Evolutionary conservation across 208 protist species (phyloP), one percentile per base, ranked within the genome.

Genomic region (Crithidia fasciculata): DNA sequence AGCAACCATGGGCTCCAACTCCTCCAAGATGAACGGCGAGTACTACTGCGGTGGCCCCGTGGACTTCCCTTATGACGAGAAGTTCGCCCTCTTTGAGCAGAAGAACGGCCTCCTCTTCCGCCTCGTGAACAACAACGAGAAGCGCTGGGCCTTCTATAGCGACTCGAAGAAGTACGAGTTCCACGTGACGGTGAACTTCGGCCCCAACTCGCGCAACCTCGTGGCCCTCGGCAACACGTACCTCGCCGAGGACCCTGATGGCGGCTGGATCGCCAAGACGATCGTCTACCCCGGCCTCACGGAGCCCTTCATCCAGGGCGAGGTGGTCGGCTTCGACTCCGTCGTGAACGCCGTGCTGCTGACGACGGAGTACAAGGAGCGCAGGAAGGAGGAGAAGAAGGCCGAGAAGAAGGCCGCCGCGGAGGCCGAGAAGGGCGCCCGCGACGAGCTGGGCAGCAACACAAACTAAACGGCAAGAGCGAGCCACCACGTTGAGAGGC

Each of bases 111-210:
- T 95, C 2, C 84, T 93, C 70, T 95, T 93, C 76, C 87, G 87
- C 50, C 76, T 95, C 16, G 81, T 89, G 36, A 85, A 91, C 82
- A 74, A 52, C n/a, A 39, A 61, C 18, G 64, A 68, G 6, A 71
- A 79, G 50, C 58, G 66, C 52, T 95, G 90, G 86, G 87, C 83
- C 19, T 93, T 84, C 83, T 95, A 95, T 80, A 95, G 89, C 74
- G 90, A 95, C 76, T 85, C 84, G 41, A 85, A 76, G 73, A 74
- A 80, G 52, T 90, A 85, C 69, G 85, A 95, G 53, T 89, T 95
- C 61, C 80, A 91, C 74, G 71, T 95, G 45, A 88, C 72, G 18
- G 82, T 90, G 16, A 80, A 63, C 63, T 95, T 95, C 49, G 75
- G 82, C 77, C 44, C 78, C 52, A 73, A 83, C 63, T 88, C 73